These are phyloP conservation scores for Syncephalastrum contaminatum DNA, from an alignment of 371 early-diverging fungal genomes.

Conservation along the genomic window DNA sequence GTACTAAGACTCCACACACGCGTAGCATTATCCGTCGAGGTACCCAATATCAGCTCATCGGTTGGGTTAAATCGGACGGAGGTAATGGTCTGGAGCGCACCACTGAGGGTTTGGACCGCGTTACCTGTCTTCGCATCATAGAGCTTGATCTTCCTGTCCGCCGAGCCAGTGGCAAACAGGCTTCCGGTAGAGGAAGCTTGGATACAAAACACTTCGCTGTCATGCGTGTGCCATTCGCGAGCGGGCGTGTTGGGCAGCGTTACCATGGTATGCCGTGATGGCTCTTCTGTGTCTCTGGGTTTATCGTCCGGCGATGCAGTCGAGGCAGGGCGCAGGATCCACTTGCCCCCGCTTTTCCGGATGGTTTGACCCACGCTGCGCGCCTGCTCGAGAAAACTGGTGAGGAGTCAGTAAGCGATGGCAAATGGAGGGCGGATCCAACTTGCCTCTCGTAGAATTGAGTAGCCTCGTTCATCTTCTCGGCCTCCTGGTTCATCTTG, in stretches of 20 bases:
- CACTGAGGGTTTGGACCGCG: conserved; percentile 59
- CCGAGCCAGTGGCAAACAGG: conserved; percentile 85
- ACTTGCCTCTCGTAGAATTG: conserved; percentile 75
- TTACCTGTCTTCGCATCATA: conserved; percentile 78
- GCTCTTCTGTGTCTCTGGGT: neutral
- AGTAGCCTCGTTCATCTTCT: conserved; percentile 92
- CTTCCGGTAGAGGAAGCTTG: conserved; percentile 72
- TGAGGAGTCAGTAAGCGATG: neutral
- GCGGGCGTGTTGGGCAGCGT: no score
- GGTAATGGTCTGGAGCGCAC: conserved; percentile 83
- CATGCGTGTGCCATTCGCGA: conserved; percentile 36
- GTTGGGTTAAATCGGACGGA: conserved; percentile 78
- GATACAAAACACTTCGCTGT: conserved; percentile 83
- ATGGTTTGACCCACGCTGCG: conserved; percentile 19
- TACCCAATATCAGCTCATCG: conserved; percentile 78
- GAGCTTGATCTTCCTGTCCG: conserved; percentile 84
- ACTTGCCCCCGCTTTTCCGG: conserved; percentile 20
- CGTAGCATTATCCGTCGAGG: conserved; percentile 89
- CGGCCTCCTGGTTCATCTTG: conserved; percentile 91
- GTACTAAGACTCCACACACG: conserved; percentile 85
- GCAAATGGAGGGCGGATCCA: no score
- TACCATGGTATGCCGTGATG: neutral
- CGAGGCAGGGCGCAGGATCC: conserved; percentile 12
- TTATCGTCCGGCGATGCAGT: neutral
- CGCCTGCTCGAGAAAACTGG: conserved; percentile 33